phyloP scores from a whole-genome alignment of 306 rosid species.

The Rubus idaeus region DNA sequence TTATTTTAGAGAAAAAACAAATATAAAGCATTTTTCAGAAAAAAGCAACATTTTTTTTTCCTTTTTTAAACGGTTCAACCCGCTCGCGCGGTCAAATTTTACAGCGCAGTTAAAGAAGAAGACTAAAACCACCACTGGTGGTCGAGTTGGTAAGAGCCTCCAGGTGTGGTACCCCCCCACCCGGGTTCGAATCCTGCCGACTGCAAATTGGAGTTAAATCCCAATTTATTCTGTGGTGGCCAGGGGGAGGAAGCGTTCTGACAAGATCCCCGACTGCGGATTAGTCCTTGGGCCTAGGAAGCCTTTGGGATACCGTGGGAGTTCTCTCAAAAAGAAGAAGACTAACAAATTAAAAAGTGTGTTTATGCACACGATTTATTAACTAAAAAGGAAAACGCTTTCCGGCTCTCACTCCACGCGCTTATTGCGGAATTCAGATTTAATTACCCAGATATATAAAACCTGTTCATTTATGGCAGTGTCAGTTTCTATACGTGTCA shows the following conservation, averaged over 20 bases:
- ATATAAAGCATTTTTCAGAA: too few species aligned
- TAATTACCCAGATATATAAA: conserved; percentile 7
- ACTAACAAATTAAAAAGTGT: not conserved
- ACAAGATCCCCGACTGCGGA: too few species aligned
- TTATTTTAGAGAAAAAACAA: not conserved
- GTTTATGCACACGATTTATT: not conserved
- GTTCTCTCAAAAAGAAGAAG: too few species aligned
- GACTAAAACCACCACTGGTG: too few species aligned
- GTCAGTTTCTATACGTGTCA: conserved; percentile 44
- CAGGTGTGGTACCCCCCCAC: too few species aligned
- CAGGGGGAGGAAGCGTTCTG: too few species aligned
- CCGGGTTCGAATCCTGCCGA: too few species aligned
- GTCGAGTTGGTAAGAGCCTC: too few species aligned
- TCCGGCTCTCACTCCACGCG: conserved; percentile 46
- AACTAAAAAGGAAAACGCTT: not conserved
- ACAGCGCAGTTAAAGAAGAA: conserved; percentile 29
- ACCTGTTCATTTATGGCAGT: conserved; percentile 45
- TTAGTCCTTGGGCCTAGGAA: too few species aligned
- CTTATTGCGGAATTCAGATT: conserved; percentile 26
- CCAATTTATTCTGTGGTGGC: too few species aligned
- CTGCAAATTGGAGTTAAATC: too few species aligned
- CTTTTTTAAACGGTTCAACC: not conserved
- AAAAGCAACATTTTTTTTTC: not conserved
- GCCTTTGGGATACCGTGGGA: too few species aligned
- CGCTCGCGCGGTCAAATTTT: conserved; percentile 34